These are phyloP conservation scores for Cryphonectria carpinicola DNA, from an alignment of 2,329 filamentous ascomycete species.

Conservation along the genomic window DNA sequence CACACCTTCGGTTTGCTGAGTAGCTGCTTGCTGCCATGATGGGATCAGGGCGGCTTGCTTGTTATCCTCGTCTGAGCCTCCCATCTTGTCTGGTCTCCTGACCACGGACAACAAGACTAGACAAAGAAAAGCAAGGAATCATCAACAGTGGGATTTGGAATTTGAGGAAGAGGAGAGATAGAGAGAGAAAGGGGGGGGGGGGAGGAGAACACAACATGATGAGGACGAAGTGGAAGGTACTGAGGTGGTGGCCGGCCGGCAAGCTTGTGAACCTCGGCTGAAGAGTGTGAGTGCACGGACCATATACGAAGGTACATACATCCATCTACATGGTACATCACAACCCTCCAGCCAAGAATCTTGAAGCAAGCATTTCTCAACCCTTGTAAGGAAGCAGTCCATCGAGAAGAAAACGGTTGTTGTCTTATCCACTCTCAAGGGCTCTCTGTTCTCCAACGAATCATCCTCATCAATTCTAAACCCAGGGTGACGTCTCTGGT, in stretches of 20 bases:
- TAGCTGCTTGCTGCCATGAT: conserved; percentile 30
- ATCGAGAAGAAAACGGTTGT: not conserved
- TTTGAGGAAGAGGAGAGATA: not conserved
- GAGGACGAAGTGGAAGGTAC: not conserved
- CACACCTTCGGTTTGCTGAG: conserved; percentile 11
- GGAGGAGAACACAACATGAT: not conserved
- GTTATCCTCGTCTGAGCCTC: conserved; percentile 31
- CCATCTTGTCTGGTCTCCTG: conserved; percentile 28
- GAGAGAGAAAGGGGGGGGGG: not conserved
- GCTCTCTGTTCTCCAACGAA: not conserved
- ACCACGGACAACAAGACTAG: not conserved
- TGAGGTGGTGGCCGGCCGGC: conserved; percentile 6
- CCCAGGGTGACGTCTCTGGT: not conserved
- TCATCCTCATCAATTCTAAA: not conserved
- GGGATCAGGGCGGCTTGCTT: conserved; percentile 27
- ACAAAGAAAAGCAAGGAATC: too few species aligned
- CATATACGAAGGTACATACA: conserved; percentile 17
- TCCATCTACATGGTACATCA: not conserved
- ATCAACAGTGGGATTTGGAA: not conserved
- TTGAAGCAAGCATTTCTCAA: not conserved
- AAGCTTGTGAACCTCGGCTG: conserved; percentile 26
- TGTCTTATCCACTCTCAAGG: not conserved
- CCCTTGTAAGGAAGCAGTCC: not conserved
- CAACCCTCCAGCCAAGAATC: not conserved
- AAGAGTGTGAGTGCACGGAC: conserved; percentile 18